A percentile compares a stretch with the other conserved stretches of the same genome.
phyloP scores from a whole-genome alignment of 306 rosid species.

The Cucurbita moschata region DNA sequence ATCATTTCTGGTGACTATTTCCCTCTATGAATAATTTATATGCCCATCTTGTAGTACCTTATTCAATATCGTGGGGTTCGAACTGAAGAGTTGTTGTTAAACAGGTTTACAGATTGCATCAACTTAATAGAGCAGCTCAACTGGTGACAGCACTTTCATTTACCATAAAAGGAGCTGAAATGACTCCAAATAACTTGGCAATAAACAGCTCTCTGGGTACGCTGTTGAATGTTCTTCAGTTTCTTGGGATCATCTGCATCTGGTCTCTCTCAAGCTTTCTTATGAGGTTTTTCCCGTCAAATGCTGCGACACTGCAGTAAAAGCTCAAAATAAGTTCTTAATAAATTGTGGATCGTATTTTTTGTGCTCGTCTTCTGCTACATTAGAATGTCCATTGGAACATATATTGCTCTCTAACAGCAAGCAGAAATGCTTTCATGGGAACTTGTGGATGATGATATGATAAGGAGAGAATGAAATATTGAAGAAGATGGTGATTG shows the following conservation, averaged over 20 bases:
- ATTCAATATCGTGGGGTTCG: not conserved
- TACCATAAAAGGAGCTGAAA: constrained; percentile 91
- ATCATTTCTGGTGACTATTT: not conserved
- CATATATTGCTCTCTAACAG: not conserved
- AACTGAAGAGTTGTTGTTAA: not conserved
- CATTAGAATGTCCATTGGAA: not conserved
- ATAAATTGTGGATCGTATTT: not conserved
- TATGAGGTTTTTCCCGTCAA: constrained; percentile 58
- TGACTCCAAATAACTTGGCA: constrained; percentile 79
- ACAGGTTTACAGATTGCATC: constrained; percentile 94
- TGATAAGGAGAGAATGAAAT: not conserved
- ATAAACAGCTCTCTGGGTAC: constrained; percentile 82
- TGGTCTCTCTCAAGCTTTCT: constrained; percentile 96
- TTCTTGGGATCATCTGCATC: constrained; percentile 87
- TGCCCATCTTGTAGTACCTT: not conserved
- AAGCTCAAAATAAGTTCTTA: not conserved
- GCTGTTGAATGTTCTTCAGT: constrained; percentile 73
- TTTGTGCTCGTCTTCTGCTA: not conserved
- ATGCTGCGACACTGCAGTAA: constrained; percentile 23
- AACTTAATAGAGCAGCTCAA: constrained; percentile 93
- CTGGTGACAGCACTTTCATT: constrained; percentile 88
- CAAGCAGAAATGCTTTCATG: not conserved
- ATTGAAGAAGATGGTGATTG: constrained; percentile 4
- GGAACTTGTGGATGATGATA: not conserved
- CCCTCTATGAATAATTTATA: not conserved